A percentile compares a stretch with the other conserved stretches of the same genome.
Conservation (phyloP, 108 stramenopile species). For the Cyclotella cryptica region DNA sequence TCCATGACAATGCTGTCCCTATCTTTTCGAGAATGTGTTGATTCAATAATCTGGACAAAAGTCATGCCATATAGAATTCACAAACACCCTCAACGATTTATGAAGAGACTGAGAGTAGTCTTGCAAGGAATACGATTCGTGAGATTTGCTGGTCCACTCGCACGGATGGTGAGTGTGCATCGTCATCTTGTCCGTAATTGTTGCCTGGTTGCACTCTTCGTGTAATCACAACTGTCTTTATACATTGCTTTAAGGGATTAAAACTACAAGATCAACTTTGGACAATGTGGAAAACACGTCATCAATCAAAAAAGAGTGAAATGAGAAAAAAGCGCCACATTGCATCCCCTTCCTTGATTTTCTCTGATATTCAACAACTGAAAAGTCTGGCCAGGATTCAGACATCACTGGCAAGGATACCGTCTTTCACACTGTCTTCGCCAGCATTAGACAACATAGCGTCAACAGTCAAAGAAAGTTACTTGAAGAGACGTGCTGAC, state of each 20-base stretch:
- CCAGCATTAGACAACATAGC: constrained; percentile 37
- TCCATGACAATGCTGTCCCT: constrained; percentile 23
- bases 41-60: constrained; percentile 49
- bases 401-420: constrained; percentile 43
- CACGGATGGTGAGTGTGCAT: constrained; percentile 42
- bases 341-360: constrained; percentile 37
- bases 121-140: constrained; percentile 56
- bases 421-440: constrained; percentile 28
- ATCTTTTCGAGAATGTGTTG: constrained; percentile 32
- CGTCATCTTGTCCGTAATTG: background rate
- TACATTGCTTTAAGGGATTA: constrained; percentile 16
- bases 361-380: constrained; percentile 49
- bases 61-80: constrained; percentile 60
- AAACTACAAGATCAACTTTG: constrained; percentile 53
- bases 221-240: background rate
- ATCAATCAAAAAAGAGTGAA: constrained; percentile 41
- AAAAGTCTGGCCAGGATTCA: constrained; percentile 45
- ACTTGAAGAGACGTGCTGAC: constrained; percentile 38
- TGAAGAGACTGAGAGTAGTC: constrained; percentile 55
- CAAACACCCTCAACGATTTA: constrained; percentile 47
- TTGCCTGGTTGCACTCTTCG: background rate
- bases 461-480: constrained; percentile 42
- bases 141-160: constrained; percentile 66
- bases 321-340: constrained; percentile 25
- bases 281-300: constrained; percentile 37